A percentile compares a stretch with the other conserved stretches of the same genome.
phyloP scores from a whole-genome alignment of 2,329 filamentous ascomycete genomes.

The Tolypocladium capitatum region DNA sequence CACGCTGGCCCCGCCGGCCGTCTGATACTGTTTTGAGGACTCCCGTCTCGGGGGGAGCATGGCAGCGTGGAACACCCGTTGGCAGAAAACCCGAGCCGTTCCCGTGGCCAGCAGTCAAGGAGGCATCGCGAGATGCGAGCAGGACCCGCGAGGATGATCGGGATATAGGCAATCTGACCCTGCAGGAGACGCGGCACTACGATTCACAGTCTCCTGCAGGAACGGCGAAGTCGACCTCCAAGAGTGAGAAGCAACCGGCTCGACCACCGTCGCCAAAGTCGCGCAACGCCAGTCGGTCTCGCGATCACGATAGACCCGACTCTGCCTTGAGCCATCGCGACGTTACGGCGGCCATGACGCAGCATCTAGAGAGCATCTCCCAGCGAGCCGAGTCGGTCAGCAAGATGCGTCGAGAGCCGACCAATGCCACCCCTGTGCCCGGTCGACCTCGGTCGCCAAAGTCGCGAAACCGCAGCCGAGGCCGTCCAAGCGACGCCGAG shows the following conservation, averaged over 20 bases:
- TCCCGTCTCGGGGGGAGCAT: conserved; percentile 5
- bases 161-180: background rate
- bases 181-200: background rate
- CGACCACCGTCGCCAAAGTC: conserved; percentile 21
- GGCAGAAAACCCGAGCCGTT: conserved; percentile 11
- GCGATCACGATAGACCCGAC: conserved; percentile 9
- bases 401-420: conserved; percentile 3
- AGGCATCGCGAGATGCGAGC: background rate
- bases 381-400: conserved; percentile 11
- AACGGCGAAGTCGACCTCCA: background rate
- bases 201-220: conserved; percentile 3
- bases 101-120: conserved; percentile 9
- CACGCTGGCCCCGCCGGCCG: conserved; percentile 10
- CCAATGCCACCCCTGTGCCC: background rate
- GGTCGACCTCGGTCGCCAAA: conserved; percentile 5
- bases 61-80: conserved; percentile 7
- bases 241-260: background rate
- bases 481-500: conserved; percentile 1
- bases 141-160: background rate
- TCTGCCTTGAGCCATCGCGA: conserved; percentile 7
- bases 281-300: conserved; percentile 19
- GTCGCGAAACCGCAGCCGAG: conserved; percentile 8
- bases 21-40: conserved; percentile 7
- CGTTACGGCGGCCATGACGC: conserved; percentile 4
- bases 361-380: conserved; percentile 12